Evolutionary conservation across 257 asterid species (phyloP).

Genomic region (Primulina tabacum): DNA sequence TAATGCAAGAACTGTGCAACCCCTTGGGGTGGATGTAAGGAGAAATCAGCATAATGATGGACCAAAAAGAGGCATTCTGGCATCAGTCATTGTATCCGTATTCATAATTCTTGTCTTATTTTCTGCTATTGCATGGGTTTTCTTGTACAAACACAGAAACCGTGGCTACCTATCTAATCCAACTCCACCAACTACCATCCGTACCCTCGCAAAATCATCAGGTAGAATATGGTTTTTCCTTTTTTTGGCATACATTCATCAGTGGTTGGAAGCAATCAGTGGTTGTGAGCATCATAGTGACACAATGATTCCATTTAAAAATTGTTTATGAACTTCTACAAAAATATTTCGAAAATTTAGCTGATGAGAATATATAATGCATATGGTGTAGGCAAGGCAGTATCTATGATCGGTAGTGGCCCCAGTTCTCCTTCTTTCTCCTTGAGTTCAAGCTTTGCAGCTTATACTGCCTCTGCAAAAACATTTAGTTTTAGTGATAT

Average conservation of each 20-base stretch:
- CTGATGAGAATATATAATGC: conserved; percentile 16
- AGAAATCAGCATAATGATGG: conserved; percentile 50
- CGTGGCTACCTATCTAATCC: conserved; percentile 35
- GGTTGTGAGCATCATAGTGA: neutral
- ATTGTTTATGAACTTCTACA: neutral
- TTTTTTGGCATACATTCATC: neutral
- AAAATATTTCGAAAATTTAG: conserved; percentile 5
- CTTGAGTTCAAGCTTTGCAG: conserved; percentile 71
- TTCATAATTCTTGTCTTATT: conserved; percentile 49
- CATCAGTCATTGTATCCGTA: conserved; percentile 60
- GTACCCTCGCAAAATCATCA: conserved; percentile 70
- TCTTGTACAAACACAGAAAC: conserved; percentile 48
- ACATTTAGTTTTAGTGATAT: conserved; percentile 62
- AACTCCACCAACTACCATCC: conserved; percentile 46
- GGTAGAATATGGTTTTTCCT: conserved; percentile 41
- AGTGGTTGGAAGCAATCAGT: neutral
- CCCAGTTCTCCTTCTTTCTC: conserved; percentile 70
- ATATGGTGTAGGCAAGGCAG: conserved; percentile 42
- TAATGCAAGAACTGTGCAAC: conserved; percentile 57
- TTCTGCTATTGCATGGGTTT: conserved; percentile 59
- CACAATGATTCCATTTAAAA: conserved; percentile 2
- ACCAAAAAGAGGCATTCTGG: conserved; percentile 53
- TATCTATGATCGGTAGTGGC: conserved; percentile 55
- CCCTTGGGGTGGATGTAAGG: conserved; percentile 80
- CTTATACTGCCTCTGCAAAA: conserved; percentile 76